Base-by-base conservation (phyloP, 768 basidiomycete genomes). In the Pleurotus platypus region DNA sequence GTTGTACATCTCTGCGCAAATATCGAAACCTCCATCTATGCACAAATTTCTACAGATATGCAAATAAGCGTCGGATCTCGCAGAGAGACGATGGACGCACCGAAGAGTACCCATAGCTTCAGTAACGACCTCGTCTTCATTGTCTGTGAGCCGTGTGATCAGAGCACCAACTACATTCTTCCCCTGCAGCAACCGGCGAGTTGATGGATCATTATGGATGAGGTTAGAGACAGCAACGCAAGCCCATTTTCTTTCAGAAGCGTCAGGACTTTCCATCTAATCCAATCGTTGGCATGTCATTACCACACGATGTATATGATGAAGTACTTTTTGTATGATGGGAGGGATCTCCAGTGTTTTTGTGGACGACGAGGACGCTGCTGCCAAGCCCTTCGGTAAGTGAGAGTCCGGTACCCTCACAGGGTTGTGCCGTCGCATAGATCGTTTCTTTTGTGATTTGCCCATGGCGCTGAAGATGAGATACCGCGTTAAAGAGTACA, bases 1-100 rank as follows among this genome's bases (percentile, higher is more conserved):
- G 70, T 98, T 97, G 74, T 89, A 95, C 92, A 98, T 95, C 70
- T 97, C 93, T 1, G 90, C 92, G 64, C 94, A 95, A 47, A 97
- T 90, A 61, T 97, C 94, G 67, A 92, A 90, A 51, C 95, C 95
- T 13, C 94, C 95, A 66, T 98, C 95, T 65, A 98, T 87, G 65
- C 92, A 94, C 12, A 98, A 72, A 73, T 97, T 98, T 60, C 94
- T 97, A 64, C 9, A 18, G 22, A 56, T 38, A 35, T 40, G 9
- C 35, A 55, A 62, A 57, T 50, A 42, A 56, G 57, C 22, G 58
- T 37, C 11, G 42, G 35, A 38, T 13, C 42, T 56, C 37, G 42
- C 7, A 15, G 58, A 30, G 48, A 16, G 18, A 43, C 8, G 43
- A 57, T 49, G 15, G 13, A 16, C 83, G 64, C 64, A 93, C 94